Conservation (phyloP, 1,284 basidiomycete species). For the Trametes hirsuta region DNA sequence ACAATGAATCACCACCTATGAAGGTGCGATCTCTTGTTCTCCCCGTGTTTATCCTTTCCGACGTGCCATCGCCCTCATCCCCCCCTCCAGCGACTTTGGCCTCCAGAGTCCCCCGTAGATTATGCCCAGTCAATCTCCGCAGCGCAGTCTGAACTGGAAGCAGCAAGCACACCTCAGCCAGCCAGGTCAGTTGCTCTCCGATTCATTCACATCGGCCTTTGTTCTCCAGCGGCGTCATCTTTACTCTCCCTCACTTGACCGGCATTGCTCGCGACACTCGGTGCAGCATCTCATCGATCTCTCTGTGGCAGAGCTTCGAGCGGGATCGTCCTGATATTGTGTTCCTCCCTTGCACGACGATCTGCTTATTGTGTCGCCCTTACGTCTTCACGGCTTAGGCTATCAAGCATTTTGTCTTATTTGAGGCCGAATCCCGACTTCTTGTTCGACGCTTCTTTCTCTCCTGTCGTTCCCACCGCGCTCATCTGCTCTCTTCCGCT, state of each 20-base stretch:
- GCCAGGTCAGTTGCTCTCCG: conserved; percentile 40
- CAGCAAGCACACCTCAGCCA: conserved; percentile 37
- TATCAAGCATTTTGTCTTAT: conserved; percentile 26
- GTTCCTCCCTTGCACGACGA: conserved; percentile 15
- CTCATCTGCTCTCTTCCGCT: conserved; percentile 29
- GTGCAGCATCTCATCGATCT: conserved; percentile 15
- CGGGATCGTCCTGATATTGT: conserved; percentile 17
- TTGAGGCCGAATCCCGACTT: conserved; percentile 24
- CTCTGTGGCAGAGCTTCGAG: conserved; percentile 13
- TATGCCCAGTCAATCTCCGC: conserved; percentile 68
- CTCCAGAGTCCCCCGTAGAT: conserved; percentile 28
- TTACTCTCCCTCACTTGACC: conserved; percentile 9
- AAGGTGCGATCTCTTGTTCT: conserved; percentile 35
- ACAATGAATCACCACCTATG: conserved; percentile 37
- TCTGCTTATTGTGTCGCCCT: conserved; percentile 23
- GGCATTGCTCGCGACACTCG: conserved; percentile 10
- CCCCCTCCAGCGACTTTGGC: conserved; percentile 28
- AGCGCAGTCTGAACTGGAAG: conserved; percentile 48
- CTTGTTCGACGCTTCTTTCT: conserved; percentile 25
- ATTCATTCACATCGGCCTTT: conserved; percentile 18
- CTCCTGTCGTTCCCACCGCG: conserved; percentile 25
- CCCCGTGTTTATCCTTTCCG: conserved; percentile 35
- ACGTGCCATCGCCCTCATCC: conserved; percentile 31
- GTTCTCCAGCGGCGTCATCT: conserved; percentile 9
- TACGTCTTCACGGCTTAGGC: conserved; percentile 27